These are phyloP conservation scores for Zygosaccharomyces sapae DNA, from an alignment of 1,139 yeast genomes.

Conservation along the genomic window DNA sequence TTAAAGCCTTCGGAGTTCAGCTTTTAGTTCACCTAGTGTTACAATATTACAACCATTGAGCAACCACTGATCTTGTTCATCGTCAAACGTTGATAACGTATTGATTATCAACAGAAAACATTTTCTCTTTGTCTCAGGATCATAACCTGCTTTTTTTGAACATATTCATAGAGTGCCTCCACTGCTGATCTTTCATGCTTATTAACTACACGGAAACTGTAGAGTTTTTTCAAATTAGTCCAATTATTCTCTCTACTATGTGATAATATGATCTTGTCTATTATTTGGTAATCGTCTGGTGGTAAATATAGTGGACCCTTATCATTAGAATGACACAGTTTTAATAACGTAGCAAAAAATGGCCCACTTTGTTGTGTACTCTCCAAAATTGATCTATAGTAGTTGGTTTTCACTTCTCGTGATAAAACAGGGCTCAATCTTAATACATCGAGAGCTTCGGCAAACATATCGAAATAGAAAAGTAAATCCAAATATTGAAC, in stretches of 20 bases:
- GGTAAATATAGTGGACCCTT: conserved; percentile 19
- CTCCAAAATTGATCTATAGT: conserved; percentile 28
- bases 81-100: conserved; percentile 29
- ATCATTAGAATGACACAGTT: conserved; percentile 18
- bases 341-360: conserved; percentile 28
- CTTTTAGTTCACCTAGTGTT: conserved; percentile 32
- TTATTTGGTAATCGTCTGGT: conserved; percentile 42
- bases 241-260: conserved; percentile 22
- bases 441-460: conserved; percentile 33
- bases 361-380: conserved; percentile 18
- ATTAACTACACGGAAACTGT: conserved; percentile 31
- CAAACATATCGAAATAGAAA: conserved; percentile 26
- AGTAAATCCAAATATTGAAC: conserved; percentile 29
- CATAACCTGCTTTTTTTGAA: conserved; percentile 13
- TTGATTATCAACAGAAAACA: conserved; percentile 30
- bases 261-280: conserved; percentile 40
- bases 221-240: conserved; percentile 27
- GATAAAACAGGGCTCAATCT: conserved; percentile 28
- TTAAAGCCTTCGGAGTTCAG: conserved; percentile 19
- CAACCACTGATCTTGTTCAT: conserved; percentile 55
- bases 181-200: conserved; percentile 33
- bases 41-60: conserved; percentile 37
- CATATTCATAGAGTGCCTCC: conserved; percentile 28
- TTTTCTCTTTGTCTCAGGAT: conserved; percentile 18
- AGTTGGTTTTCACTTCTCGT: conserved; percentile 21